Percentiles rank a stretch among this genome's conserved stretches.
These are phyloP conservation scores for Stylosanthes scabra DNA, from an alignment of 331 rosid species.

Conservation along the genomic window DNA sequence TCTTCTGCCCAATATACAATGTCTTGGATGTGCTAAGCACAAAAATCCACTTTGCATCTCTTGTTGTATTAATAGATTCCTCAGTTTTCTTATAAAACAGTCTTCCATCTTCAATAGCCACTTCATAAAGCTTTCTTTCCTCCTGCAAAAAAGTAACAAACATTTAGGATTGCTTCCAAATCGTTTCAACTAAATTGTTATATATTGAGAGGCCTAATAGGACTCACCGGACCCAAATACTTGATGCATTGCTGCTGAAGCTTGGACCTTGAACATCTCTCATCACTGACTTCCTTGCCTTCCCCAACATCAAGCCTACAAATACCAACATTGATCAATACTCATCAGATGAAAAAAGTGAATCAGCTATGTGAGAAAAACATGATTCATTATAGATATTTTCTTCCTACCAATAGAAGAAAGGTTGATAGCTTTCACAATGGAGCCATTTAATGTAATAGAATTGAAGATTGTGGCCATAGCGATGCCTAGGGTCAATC, in stretches of 20 bases:
- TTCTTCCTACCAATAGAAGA: conserved; percentile 80
- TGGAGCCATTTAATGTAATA: conserved; percentile 85
- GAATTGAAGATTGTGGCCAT: conserved; percentile 85
- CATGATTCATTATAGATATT: conserved; percentile 10
- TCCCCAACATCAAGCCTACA: conserved; percentile 45
- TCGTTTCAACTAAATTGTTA: background rate
- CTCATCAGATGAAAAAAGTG: conserved; percentile 14
- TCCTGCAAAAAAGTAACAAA: conserved; percentile 46
- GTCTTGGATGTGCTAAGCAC: conserved; percentile 83
- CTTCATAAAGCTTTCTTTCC: conserved; percentile 86
- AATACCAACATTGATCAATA: conserved; percentile 7
- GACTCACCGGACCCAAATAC: conserved; percentile 79
- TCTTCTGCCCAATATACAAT: conserved; percentile 73
- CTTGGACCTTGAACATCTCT: conserved; percentile 36
- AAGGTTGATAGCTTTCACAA: conserved; percentile 79
- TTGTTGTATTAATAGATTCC: conserved; percentile 61
- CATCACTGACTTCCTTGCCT: conserved; percentile 37
- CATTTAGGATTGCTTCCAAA: background rate
- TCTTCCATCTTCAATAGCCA: conserved; percentile 68
- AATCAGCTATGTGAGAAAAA: conserved; percentile 15
- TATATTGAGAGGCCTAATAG: background rate
- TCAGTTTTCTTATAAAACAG: conserved; percentile 68
- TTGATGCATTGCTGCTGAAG: conserved; percentile 45
- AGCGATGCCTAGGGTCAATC: conserved; percentile 98
- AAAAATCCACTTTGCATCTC: conserved; percentile 80